Evolutionary conservation across 2,329 filamentous ascomycete genomes (phyloP).

Genomic region (Chalara sp.): DNA sequence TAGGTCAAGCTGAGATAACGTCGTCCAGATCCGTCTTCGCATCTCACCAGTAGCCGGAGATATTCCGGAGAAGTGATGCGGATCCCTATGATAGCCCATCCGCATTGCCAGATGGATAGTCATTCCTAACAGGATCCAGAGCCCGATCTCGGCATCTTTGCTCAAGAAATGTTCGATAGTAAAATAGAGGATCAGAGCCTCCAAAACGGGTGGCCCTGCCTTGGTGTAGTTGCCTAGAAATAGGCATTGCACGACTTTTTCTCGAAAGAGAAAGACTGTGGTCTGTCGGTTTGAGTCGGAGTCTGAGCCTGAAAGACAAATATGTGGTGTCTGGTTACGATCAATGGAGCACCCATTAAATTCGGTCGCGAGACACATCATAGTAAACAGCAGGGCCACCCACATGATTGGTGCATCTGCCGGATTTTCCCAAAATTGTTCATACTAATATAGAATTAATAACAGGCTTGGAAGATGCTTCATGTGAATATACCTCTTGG

Average conservation of each 20-base stretch:
- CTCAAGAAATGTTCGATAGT: constrained; percentile 17
- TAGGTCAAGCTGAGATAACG: constrained; percentile 51
- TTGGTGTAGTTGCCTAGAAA: constrained; percentile 23
- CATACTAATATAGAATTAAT: too few relatives aligned
- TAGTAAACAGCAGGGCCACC: too few relatives aligned
- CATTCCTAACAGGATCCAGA: constrained; percentile 24
- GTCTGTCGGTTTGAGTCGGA: constrained; percentile 19
- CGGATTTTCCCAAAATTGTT: too few relatives aligned
- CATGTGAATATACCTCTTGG: too few relatives aligned
- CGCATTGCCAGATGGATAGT: constrained; percentile 40
- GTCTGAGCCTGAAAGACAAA: too few relatives aligned
- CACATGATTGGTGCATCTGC: too few relatives aligned
- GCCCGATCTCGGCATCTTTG: constrained; percentile 16
- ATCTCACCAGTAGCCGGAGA: constrained; percentile 53
- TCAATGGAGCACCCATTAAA: too few relatives aligned
- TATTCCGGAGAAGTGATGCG: constrained; percentile 38
- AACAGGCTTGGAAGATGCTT: too few relatives aligned
- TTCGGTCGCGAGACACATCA: too few relatives aligned
- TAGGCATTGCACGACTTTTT: constrained; percentile 26
- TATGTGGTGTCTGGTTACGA: too few relatives aligned
- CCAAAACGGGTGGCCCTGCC: constrained; percentile 21
- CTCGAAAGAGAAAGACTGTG: constrained; percentile 21
- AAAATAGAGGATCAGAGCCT: constrained; percentile 21
- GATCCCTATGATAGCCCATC: constrained; percentile 51
- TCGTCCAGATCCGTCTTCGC: constrained; percentile 51